phyloP scores from a whole-genome alignment of 2,329 filamentous ascomycete species.

The Paecilomyces sp. region DNA sequence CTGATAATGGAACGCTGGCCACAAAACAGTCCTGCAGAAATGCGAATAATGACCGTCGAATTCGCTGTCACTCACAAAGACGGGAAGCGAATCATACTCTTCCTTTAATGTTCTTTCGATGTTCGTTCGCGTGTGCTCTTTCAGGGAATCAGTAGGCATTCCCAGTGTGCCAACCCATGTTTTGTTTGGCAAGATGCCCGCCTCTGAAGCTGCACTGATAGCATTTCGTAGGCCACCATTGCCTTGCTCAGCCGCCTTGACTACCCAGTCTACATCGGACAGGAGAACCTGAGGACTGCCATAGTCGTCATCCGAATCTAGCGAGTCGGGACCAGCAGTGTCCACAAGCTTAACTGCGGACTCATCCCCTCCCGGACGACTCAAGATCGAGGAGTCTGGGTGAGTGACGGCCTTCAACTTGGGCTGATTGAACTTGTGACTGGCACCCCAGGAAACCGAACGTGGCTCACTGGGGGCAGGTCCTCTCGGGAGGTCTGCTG shows the following conservation, averaged over 20 bases:
- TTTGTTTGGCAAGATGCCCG: constrained; percentile 62
- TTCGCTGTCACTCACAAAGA: constrained; percentile 83
- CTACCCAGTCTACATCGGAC: constrained; percentile 67
- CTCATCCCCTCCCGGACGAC: constrained; percentile 27
- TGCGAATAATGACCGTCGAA: constrained; percentile 90
- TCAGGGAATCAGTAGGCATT: constrained; percentile 82
- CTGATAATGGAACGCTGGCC: constrained; percentile 96
- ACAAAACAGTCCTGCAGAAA: constrained; percentile 92
- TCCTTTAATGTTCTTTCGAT: constrained; percentile 74
- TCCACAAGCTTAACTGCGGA: constrained; percentile 16
- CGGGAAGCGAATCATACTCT: constrained; percentile 72
- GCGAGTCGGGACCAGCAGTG: constrained; percentile 6
- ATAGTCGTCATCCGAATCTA: constrained; percentile 29
- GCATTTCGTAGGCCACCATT: constrained; percentile 89
- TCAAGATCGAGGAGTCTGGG: constrained; percentile 65
- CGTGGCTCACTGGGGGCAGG: constrained; percentile 57
- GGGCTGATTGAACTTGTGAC: constrained; percentile 66
- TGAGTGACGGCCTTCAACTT: constrained; percentile 66
- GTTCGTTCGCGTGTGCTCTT: constrained; percentile 66
- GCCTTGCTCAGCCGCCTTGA: constrained; percentile 79
- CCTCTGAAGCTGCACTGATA: constrained; percentile 66
- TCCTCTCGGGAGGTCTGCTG: constrained; percentile 21
- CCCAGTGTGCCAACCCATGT: constrained; percentile 86
- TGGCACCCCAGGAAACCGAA: constrained; percentile 66
- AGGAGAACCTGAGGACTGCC: constrained; percentile 57